Conservation (phyloP, 129 eudicot species). For the Tagetes patula region DNA sequence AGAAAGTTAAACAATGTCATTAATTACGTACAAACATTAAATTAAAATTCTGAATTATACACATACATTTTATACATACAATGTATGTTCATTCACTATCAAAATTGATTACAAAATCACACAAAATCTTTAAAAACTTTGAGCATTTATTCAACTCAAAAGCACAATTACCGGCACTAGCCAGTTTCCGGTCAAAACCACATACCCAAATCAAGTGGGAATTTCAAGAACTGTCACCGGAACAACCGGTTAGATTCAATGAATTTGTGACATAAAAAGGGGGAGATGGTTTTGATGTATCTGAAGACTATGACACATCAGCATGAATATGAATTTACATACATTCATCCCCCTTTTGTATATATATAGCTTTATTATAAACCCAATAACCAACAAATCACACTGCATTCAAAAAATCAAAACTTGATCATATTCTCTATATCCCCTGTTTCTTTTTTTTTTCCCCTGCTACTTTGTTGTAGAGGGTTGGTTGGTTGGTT, state of each 20-base stretch:
- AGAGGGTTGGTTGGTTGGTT: constrained; percentile 28
- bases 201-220: constrained; percentile 38
- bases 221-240: constrained; percentile 39
- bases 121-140: background rate
- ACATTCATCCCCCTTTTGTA: constrained; percentile 41
- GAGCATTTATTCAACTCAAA: background rate
- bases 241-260: constrained; percentile 62
- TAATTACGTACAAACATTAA: background rate
- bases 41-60: background rate
- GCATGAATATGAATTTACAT: constrained; percentile 15
- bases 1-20: background rate
- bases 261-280: constrained; percentile 39
- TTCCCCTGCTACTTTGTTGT: constrained; percentile 37
- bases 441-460: constrained; percentile 33
- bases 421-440: constrained; percentile 8
- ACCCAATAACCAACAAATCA: constrained; percentile 18
- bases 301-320: constrained; percentile 42
- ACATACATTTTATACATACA: background rate
- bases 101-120: constrained; percentile 16
- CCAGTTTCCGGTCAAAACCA: constrained; percentile 30
- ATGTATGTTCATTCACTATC: background rate
- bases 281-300: constrained; percentile 40
- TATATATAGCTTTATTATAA: constrained; percentile 6
- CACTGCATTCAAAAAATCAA: constrained; percentile 16
- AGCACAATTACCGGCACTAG: constrained; percentile 31